Percentiles rank a stretch among this genome's conserved stretches.
Conservation (phyloP, 2,329 filamentous ascomycete species). For the Balansia obtecta region DNA sequence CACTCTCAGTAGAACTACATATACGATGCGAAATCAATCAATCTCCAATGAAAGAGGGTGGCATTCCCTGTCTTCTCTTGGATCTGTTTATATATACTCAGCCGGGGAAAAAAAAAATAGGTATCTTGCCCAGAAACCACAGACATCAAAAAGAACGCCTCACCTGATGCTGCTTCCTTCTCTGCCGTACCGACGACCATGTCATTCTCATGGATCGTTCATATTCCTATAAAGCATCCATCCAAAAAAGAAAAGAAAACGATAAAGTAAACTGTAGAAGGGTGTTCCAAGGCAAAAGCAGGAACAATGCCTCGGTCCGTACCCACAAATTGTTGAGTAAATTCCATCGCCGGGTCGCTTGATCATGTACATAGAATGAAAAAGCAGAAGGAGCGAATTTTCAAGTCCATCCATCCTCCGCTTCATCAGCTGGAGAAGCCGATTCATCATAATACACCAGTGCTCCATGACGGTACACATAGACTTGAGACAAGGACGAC, state of each 20-base stretch:
- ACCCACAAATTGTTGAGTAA: not conserved
- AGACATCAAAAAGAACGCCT: conserved; percentile 9
- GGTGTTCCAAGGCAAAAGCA: not conserved
- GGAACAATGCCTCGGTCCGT: not conserved
- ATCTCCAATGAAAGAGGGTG: conserved; percentile 8
- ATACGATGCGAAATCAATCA: conserved; percentile 18
- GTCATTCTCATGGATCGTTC: not conserved
- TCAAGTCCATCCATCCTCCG: no score
- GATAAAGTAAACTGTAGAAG: not conserved
- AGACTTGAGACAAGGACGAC: not conserved
- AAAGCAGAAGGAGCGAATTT: not conserved
- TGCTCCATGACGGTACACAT: not conserved
- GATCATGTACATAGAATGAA: not conserved
- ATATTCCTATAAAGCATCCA: conserved; percentile 5
- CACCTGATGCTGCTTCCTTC: conserved; percentile 6
- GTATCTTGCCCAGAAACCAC: conserved; percentile 8
- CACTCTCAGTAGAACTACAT: not conserved
- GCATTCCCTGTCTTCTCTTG: conserved; percentile 4
- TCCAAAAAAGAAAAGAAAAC: conserved; percentile 5
- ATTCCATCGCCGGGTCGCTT: not conserved
- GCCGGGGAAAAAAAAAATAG: conserved; percentile 5
- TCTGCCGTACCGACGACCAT: not conserved
- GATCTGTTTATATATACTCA: conserved; percentile 1
- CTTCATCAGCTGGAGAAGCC: not conserved
- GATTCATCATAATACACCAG: not conserved